Conservation (phyloP, 2,329 filamentous ascomycete species). For the Xylariaceae sp. region DNA sequence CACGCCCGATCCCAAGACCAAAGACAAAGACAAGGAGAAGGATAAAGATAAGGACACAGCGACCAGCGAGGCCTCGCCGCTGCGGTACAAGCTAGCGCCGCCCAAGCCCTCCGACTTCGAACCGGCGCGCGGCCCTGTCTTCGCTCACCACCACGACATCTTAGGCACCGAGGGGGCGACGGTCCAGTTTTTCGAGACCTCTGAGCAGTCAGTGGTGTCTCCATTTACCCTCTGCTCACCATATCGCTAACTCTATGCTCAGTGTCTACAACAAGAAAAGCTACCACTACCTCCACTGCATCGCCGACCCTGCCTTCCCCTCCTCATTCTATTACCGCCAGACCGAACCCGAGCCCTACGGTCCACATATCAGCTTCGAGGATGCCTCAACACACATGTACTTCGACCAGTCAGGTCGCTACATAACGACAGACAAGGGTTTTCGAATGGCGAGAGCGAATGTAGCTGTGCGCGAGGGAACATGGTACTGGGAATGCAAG, state of each 20-base stretch:
- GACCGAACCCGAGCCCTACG: conserved; percentile 81
- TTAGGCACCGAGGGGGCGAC: conserved; percentile 47
- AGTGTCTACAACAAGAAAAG: conserved; percentile 66
- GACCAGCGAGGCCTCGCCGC: conserved; percentile 48
- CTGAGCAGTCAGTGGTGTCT: conserved; percentile 55
- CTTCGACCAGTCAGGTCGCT: conserved; percentile 71
- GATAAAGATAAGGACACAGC: conserved; percentile 32
- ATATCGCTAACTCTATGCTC: conserved; percentile 4
- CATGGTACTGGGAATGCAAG: conserved; percentile 92
- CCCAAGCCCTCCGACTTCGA: conserved; percentile 63
- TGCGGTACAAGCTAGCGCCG: conserved; percentile 63
- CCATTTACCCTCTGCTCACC: too few species aligned
- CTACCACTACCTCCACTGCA: conserved; percentile 87
- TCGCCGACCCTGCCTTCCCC: conserved; percentile 83
- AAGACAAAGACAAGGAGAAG: too few species aligned
- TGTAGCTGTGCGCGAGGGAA: conserved; percentile 82
- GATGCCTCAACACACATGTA: conserved; percentile 84
- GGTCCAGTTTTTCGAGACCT: conserved; percentile 60
- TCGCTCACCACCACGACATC: conserved; percentile 55
- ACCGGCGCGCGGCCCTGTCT: conserved; percentile 53
- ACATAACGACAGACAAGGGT: conserved; percentile 87
- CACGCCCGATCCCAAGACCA: conserved; percentile 55
- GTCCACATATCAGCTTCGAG: conserved; percentile 85
- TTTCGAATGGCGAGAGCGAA: conserved; percentile 91
- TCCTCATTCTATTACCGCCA: conserved; percentile 86